Evolutionary conservation across 2,329 filamentous ascomycete genomes (phyloP), one percentile per base, ranked within the genome.

Genomic region (Dothideomycetes sp.): DNA sequence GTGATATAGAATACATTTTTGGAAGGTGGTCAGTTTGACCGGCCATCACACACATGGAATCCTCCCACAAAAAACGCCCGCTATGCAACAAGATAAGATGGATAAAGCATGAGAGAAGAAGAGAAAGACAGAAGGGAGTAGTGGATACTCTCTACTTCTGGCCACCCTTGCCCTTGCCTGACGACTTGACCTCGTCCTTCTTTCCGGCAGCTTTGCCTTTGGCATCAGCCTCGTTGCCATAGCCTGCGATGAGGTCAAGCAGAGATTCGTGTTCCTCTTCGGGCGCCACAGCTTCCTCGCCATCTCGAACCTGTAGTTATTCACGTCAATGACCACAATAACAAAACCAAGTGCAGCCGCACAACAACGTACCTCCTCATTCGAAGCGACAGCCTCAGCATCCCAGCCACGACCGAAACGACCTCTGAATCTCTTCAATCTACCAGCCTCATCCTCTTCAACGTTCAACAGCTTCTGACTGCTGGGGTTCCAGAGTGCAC

Each of bases 371-470:
- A 44, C 43, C 36, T 48, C 46, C 20, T 48, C 46, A 11, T 25
- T n/a, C 15, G 19, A 33, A 28, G 38, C 25, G 6, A 43, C 52
- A 37, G 58, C 56, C 39, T 60, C 65, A 17, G 76, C 69, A 65
- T 98, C 91, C 71, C 84, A 98, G 9, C 78, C 78, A 45, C 82
- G 71, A 18, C 91, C 91, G 68, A 88, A 98, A 43, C 83, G 75
- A 47, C 74, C 74, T 54, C 91, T 74, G 69, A 98, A 98, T 41
- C 84, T 83, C 38, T 81, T 83, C 55, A 98, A 66, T 57, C 83
- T 78, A 13, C 91, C 91, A 3, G 91, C 89, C 72, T 96, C 91
- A 62, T 98, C 91, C 48, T 93, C 79, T 67, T 98, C 91, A 44
- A 95, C 74, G 61, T 91, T 94, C 59, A 81, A 69, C 54, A 98